These are phyloP conservation scores for Leonotis leonurus DNA, from an alignment of 257 asterid genomes.

Conservation along the genomic window DNA sequence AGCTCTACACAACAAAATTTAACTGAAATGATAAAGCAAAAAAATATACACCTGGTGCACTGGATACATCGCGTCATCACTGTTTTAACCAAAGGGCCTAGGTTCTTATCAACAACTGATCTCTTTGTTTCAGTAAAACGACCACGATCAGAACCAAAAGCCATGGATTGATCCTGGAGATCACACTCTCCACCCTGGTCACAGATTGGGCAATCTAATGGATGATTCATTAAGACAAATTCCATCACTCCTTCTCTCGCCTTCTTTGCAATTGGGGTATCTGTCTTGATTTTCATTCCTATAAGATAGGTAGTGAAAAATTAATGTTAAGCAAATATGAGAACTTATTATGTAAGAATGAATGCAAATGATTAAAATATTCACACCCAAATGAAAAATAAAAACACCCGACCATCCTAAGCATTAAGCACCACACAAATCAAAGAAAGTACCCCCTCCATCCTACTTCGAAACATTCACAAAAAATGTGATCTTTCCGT, in stretches of 20 bases:
- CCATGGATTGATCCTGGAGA: too few species aligned
- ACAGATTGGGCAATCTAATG: conserved; percentile 95
- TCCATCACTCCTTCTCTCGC: conserved; percentile 99
- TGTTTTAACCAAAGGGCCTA: conserved; percentile 91
- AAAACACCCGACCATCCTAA: background rate
- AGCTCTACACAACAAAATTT: background rate
- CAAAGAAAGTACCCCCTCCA: background rate
- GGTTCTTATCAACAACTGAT: conserved; percentile 96
- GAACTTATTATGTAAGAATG: background rate
- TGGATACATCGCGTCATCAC: conserved; percentile 96
- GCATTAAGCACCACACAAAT: background rate
- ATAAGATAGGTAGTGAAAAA: too few species aligned
- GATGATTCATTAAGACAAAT: conserved; percentile 92
- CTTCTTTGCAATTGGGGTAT: conserved; percentile 90
- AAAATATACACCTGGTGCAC: conserved; percentile 63
- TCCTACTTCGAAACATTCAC: too few species aligned
- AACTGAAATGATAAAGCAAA: background rate
- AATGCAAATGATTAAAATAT: background rate
- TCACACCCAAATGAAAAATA: background rate
- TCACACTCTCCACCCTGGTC: too few species aligned
- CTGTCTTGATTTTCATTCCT: conserved; percentile 97
- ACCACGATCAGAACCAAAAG: too few species aligned
- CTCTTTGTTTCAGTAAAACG: conserved; percentile 89
- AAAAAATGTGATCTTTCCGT: too few species aligned
- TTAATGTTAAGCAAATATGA: background rate